A percentile compares a stretch with the other conserved stretches of the same genome.
Evolutionary conservation across 176 grass and related monocot species (phyloP).

Genomic region (Chrysopogon serrulatus): DNA sequence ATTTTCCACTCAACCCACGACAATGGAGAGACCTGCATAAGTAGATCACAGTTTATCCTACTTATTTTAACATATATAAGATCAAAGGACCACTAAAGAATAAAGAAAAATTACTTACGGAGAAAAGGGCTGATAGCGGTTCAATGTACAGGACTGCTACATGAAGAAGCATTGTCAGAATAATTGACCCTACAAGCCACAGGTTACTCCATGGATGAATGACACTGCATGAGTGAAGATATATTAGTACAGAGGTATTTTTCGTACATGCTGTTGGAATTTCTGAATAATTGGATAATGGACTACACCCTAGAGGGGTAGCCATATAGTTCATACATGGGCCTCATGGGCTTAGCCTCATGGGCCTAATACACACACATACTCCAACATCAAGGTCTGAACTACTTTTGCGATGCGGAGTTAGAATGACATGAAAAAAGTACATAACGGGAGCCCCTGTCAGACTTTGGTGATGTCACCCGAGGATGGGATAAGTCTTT

Average conservation of each 20-base stretch:
- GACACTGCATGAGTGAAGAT: conserved; percentile 43
- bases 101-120: conserved; percentile 51
- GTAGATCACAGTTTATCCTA: conserved; percentile 5
- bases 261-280: no score
- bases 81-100: not conserved
- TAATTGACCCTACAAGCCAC: conserved; percentile 89
- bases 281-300: no score
- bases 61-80: not conserved
- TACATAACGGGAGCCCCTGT: no score
- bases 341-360: no score
- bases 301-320: no score
- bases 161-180: conserved; percentile 91
- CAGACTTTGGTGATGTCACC: no score
- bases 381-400: no score
- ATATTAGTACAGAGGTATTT: not conserved
- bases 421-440: no score
- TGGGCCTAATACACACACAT: no score
- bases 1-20: conserved; percentile 86
- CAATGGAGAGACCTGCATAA: conserved; percentile 81
- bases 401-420: no score
- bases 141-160: conserved; percentile 76
- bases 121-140: conserved; percentile 87
- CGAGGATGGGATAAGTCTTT: no score
- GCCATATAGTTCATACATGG: no score
- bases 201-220: conserved; percentile 92